Conservation (phyloP, 305 asterid species). For the Fraxinus sp. region DNA sequence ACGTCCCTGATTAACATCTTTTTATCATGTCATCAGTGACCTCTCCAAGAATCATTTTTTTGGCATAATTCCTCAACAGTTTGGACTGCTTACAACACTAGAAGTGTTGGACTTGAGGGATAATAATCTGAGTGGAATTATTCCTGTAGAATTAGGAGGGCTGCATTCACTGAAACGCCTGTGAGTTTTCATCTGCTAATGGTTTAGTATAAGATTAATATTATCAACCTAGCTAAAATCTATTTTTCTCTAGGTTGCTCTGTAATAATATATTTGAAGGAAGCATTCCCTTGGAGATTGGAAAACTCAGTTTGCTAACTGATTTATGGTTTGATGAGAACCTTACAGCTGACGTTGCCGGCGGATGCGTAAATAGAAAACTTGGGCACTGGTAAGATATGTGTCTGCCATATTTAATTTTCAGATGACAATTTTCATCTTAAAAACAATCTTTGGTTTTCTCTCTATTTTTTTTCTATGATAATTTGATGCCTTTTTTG, state of each 20-base stretch:
- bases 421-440: background rate
- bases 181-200: constrained; percentile 39
- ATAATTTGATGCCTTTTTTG: constrained; percentile 24
- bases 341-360: constrained; percentile 43
- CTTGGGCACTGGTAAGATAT: constrained; percentile 62
- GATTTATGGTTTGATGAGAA: constrained; percentile 56
- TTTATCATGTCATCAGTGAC: constrained; percentile 38
- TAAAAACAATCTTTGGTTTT: background rate
- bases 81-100: constrained; percentile 55
- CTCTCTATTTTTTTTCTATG: background rate
- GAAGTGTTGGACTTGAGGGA: constrained; percentile 84
- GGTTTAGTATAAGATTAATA: background rate
- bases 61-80: constrained; percentile 71
- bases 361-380: constrained; percentile 68
- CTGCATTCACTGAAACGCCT: constrained; percentile 56
- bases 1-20: background rate
- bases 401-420: background rate
- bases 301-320: constrained; percentile 55
- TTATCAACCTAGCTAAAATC: background rate
- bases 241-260: constrained; percentile 53
- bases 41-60: constrained; percentile 72
- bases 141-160: constrained; percentile 81
- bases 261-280: constrained; percentile 72
- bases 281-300: constrained; percentile 65
- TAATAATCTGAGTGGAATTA: constrained; percentile 65